These are phyloP conservation scores for Spergularia marina DNA, from an alignment of 148 eudicot genomes.

Conservation along the genomic window DNA sequence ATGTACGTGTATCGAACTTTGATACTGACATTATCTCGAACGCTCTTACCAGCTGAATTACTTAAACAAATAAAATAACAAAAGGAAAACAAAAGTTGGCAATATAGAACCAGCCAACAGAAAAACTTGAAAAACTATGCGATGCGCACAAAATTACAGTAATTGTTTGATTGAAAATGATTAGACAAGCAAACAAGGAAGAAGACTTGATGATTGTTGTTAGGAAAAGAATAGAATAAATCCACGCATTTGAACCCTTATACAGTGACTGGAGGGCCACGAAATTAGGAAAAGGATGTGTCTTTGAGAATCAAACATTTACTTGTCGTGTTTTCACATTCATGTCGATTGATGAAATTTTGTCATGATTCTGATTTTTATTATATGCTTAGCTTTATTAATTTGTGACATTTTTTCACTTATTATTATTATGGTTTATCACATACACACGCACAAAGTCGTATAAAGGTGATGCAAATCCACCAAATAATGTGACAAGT, in stretches of 20 bases:
- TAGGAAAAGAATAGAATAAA: not conserved
- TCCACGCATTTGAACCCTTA: conserved; percentile 11
- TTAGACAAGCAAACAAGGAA: not conserved
- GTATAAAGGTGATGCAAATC: not conserved
- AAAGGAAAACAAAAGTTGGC: no score
- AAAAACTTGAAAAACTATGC: no score
- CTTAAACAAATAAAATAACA: no score
- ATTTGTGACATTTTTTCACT: no score
- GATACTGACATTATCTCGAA: no score
- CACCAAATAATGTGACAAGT: conserved; percentile 8
- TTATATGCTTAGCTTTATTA: no score
- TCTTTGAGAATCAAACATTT: not conserved
- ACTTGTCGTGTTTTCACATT: conserved; percentile 1
- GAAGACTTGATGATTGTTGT: not conserved
- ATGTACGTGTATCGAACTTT: no score
- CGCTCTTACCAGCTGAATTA: no score
- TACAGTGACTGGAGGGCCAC: not conserved
- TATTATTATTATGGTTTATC: not conserved
- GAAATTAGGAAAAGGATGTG: not conserved
- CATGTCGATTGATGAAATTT: no score
- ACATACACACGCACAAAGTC: not conserved
- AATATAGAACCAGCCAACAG: no score
- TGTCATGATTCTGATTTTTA: no score
- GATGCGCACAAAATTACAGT: not conserved
- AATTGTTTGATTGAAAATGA: not conserved